Percentiles rank a stretch among this genome's conserved stretches.
Conservation (phyloP, 495 filamentous ascomycete species). For the Daldinia bambusicola region DNA sequence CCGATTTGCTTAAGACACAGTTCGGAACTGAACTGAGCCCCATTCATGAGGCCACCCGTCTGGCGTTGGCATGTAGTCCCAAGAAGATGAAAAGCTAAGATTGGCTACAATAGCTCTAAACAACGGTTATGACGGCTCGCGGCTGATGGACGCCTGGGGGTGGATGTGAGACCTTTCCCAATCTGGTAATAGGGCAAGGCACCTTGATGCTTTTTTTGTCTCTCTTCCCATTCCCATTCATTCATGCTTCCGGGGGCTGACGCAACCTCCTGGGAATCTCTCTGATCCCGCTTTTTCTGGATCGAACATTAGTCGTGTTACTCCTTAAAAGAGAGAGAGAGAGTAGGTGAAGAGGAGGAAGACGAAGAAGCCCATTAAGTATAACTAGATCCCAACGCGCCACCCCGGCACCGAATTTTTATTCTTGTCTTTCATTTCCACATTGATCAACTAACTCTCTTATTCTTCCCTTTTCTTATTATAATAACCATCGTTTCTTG, state of each 20-base stretch:
- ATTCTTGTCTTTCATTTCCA: not conserved
- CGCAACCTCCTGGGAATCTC: slow-evolving; percentile 16
- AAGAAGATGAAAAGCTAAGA: slow-evolving; percentile 3
- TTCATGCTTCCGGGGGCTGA: slow-evolving; percentile 25
- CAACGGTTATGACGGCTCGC: slow-evolving; percentile 14
- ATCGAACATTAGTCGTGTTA: slow-evolving; percentile 33
- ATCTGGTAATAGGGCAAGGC: slow-evolving; percentile 12
- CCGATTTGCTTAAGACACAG: not conserved
- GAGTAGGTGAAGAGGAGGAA: not conserved
- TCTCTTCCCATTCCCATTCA: slow-evolving; percentile 1
- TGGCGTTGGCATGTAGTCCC: slow-evolving; percentile 2
- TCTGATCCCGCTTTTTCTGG: slow-evolving; percentile 14
- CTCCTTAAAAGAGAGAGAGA: too few species aligned
- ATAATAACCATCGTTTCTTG: not conserved
- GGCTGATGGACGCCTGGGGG: slow-evolving; percentile 24
- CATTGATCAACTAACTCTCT: not conserved
- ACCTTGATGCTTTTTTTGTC: slow-evolving; percentile 20
- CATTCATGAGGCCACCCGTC: slow-evolving; percentile 10
- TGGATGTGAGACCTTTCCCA: slow-evolving; percentile 15
- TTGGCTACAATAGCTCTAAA: slow-evolving; percentile 11
- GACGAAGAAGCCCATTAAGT: not conserved
- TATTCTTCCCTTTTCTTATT: not conserved
- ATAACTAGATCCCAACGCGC: slow-evolving; percentile 31
- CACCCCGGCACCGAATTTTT: not conserved
- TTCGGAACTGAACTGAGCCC: not conserved